A percentile compares a stretch with the other conserved stretches of the same genome.
These are phyloP conservation scores for Spinacia oleracea DNA, from an alignment of 179 eudicot species.

Conservation along the genomic window DNA sequence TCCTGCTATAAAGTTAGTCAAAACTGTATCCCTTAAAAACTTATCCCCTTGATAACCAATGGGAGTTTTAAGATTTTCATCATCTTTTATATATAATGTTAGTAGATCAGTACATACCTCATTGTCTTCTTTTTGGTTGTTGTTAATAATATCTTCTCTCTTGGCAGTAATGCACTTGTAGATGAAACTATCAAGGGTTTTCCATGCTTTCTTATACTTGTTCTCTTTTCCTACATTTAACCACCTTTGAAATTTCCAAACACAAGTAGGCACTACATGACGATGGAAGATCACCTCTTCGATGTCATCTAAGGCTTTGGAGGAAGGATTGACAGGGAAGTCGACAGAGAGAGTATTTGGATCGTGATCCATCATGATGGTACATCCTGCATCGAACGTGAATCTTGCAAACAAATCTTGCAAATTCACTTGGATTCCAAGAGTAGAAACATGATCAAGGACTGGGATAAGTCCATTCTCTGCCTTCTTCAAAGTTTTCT, in stretches of 20 bases:
- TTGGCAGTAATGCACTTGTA: conserved; percentile 10
- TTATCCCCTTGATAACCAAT: conserved; percentile 2
- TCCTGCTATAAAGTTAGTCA: conserved; percentile 28
- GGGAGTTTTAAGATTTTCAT: neutral
- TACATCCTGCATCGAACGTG: conserved; percentile 18
- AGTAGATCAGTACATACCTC: conserved; percentile 10
- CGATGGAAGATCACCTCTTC: conserved; percentile 25
- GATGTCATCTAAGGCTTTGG: conserved; percentile 24
- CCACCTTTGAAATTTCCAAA: conserved; percentile 32
- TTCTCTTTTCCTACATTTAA: conserved; percentile 13
- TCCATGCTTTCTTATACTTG: conserved; percentile 23
- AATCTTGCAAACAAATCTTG: conserved; percentile 30
- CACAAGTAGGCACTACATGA: conserved; percentile 18
- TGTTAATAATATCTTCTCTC: neutral
- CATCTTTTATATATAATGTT: conserved; percentile 13
- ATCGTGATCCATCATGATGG: conserved; percentile 18
- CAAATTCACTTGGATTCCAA: conserved; percentile 12
- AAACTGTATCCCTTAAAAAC: conserved; percentile 26
- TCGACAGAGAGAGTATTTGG: conserved; percentile 19
- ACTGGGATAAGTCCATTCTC: conserved; percentile 26
- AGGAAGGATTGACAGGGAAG: neutral
- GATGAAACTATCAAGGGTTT: conserved; percentile 23
- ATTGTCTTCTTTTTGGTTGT: neutral
- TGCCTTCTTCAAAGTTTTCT: conserved; percentile 28
- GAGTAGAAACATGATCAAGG: conserved; percentile 21